Evolutionary conservation across 2,329 filamentous ascomycete genomes (phyloP).

Genomic region (Fusarium sp.): DNA sequence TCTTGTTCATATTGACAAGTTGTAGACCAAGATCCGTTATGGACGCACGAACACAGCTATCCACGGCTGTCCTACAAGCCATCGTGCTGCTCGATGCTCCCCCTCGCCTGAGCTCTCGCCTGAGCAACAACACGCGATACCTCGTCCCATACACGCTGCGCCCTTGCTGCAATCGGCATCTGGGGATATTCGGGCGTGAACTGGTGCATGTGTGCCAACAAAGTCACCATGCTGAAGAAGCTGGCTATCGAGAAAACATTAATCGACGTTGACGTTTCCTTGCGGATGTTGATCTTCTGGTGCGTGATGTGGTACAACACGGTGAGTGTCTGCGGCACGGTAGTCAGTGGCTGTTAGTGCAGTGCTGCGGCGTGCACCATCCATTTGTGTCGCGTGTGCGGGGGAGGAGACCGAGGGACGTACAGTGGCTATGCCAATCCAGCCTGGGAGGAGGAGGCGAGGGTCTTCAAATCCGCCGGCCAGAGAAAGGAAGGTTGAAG

Average conservation of each 20-base stretch:
- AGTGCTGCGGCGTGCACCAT: slow-evolving; percentile 16
- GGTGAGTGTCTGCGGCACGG: slow-evolving; percentile 71
- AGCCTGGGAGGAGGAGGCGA: slow-evolving; percentile 79
- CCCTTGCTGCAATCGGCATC: slow-evolving; percentile 67
- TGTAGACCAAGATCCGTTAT: background rate
- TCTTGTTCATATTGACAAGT: background rate
- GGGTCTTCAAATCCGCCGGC: slow-evolving; percentile 78
- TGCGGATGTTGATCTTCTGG: slow-evolving; percentile 82
- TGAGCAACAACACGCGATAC: slow-evolving; percentile 48
- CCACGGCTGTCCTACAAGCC: slow-evolving; percentile 44
- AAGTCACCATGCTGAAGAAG: slow-evolving; percentile 79
- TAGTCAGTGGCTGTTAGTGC: slow-evolving; percentile 12
- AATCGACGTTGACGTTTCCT: slow-evolving; percentile 82
- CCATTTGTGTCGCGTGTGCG: slow-evolving; percentile 11
- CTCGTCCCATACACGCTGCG: slow-evolving; percentile 54
- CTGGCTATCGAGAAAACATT: slow-evolving; percentile 82
- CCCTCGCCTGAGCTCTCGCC: slow-evolving; percentile 51
- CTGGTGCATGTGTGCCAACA: slow-evolving; percentile 76
- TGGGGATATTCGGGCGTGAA: slow-evolving; percentile 72
- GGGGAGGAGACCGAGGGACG: slow-evolving; percentile 41
- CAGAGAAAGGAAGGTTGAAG: slow-evolving; percentile 77
- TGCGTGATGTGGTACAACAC: slow-evolving; percentile 82
- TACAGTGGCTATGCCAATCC: slow-evolving; percentile 83
- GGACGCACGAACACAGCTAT: background rate
- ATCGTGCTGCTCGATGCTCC: slow-evolving; percentile 50